Percentiles rank a stretch among this genome's conserved stretches.
Conservation (phyloP, 2,329 filamentous ascomycete species). For the Fusarium chuoi region DNA sequence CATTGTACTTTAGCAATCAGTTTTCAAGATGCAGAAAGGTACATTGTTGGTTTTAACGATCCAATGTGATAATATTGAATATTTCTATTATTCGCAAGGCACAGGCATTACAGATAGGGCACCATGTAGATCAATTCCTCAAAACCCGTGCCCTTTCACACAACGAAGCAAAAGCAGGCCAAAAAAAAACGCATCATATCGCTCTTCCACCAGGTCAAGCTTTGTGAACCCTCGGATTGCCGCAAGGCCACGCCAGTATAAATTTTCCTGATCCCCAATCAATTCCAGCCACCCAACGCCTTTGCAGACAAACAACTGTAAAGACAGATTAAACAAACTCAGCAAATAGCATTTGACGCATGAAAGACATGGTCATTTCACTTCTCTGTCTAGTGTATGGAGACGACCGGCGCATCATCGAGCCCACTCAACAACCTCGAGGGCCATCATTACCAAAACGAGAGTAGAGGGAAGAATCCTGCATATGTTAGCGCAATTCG, state of each 20-base stretch:
- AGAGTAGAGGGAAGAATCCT: constrained; percentile 96
- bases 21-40: background rate
- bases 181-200: background rate
- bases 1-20: background rate
- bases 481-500: constrained; percentile 43
- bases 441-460: constrained; percentile 86
- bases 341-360: background rate
- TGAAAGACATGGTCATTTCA: background rate
- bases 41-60: background rate
- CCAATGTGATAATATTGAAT: background rate
- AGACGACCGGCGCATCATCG: constrained; percentile 30
- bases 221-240: background rate
- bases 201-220: background rate
- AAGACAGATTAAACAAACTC: background rate
- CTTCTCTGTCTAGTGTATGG: background rate
- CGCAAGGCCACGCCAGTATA: background rate
- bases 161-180: background rate
- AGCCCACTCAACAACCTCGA: constrained; percentile 95
- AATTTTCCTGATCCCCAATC: background rate
- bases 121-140: constrained; percentile 11
- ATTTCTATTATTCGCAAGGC: background rate
- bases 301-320: background rate
- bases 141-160: background rate
- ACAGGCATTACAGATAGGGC: background rate
- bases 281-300: constrained; percentile 16